Conservation (phyloP, 139 green algal genomes). For the Tetradesmus obliquus region DNA sequence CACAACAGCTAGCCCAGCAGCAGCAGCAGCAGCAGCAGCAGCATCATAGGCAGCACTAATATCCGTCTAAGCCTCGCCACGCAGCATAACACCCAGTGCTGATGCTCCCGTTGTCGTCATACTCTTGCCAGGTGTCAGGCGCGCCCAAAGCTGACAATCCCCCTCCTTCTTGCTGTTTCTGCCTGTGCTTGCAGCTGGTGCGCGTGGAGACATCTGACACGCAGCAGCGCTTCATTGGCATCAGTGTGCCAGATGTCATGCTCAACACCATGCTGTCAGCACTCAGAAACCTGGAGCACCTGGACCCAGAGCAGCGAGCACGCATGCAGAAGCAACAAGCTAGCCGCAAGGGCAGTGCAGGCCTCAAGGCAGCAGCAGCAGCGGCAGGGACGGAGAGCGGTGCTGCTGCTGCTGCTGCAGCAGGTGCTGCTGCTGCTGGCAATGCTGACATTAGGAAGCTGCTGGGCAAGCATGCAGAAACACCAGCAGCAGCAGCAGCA, state of each 20-base stretch:
- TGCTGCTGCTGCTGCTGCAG: not conserved
- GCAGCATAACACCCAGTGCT: not conserved
- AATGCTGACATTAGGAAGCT: not conserved
- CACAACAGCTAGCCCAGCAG: not conserved
- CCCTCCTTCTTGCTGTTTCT: not conserved
- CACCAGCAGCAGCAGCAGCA: not conserved
- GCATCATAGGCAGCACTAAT: not conserved
- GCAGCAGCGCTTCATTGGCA: conserved; percentile 39
- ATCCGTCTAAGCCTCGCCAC: not conserved
- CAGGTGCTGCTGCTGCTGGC: not conserved
- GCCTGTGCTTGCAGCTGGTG: conserved; percentile 45
- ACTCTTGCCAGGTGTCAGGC: not conserved
- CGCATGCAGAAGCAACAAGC: not conserved
- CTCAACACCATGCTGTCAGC: conserved; percentile 3
- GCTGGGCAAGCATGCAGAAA: not conserved
- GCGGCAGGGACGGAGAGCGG: not conserved
- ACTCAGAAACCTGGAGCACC: not conserved
- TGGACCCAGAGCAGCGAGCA: conserved; percentile 18
- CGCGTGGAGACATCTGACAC: conserved; percentile 49
- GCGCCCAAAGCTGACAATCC: not conserved
- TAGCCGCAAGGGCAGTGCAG: not conserved
- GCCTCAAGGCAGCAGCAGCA: not conserved
- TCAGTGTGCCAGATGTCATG: conserved; percentile 9
- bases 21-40: not conserved
- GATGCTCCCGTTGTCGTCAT: not conserved